Evolutionary conservation across 768 basidiomycete species (phyloP).

Genomic region (Hortiboletus campestris): DNA sequence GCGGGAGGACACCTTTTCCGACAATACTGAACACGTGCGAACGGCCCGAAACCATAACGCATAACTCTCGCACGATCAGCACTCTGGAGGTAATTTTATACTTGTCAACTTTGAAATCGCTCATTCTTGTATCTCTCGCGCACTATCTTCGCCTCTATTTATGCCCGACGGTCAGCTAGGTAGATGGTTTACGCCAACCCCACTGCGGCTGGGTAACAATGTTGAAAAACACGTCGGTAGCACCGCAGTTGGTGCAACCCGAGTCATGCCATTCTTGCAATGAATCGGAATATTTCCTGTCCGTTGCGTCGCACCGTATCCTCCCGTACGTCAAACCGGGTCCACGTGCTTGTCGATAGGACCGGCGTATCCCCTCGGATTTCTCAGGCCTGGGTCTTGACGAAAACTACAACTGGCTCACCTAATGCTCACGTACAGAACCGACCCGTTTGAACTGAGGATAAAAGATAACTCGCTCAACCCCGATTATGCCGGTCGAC

Average conservation of each 20-base stretch:
- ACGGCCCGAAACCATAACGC: not conserved
- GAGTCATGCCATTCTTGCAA: not conserved
- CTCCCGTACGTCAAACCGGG: not conserved
- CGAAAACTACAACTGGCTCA: not conserved
- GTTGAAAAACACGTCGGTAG: too few species aligned
- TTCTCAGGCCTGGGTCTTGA: slow-evolving; percentile 21
- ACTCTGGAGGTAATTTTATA: not conserved
- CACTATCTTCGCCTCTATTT: too few species aligned
- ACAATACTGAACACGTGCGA: slow-evolving; percentile 15
- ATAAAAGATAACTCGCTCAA: not conserved
- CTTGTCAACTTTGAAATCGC: too few species aligned
- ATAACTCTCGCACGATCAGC: not conserved
- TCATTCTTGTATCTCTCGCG: too few species aligned
- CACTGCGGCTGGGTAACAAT: too few species aligned
- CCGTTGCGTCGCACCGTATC: not conserved
- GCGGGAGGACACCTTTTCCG: slow-evolving; percentile 11
- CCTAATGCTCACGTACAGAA: slow-evolving; percentile 1
- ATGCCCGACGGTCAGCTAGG: not conserved
- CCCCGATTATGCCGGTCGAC: too few species aligned
- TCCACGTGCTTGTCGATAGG: not conserved
- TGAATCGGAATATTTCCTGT: too few species aligned
- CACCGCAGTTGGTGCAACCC: too few species aligned
- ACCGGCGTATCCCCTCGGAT: slow-evolving; percentile 17
- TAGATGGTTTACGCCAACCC: not conserved
- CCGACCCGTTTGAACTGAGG: not conserved